phyloP scores from a whole-genome alignment of 805 yeast genomes.

The Pichia membranifaciens region DNA sequence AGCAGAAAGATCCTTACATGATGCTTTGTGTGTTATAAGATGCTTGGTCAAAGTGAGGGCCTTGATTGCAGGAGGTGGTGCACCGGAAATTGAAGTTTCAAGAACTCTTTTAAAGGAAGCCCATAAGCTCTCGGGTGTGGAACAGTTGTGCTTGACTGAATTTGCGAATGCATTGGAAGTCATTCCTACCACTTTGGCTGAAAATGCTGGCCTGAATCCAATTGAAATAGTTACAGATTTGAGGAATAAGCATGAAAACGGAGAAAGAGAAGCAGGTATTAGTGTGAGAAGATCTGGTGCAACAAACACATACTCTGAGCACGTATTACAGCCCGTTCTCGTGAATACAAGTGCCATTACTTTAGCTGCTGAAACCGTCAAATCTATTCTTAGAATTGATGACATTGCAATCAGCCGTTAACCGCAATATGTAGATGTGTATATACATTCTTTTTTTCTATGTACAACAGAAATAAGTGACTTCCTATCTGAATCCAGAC shows the following conservation, averaged over 20 bases:
- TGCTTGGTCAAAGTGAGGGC: constrained; percentile 85
- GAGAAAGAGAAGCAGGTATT: constrained; percentile 92
- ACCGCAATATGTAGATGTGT: not conserved
- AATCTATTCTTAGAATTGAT: constrained; percentile 91
- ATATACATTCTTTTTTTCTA: too few species aligned
- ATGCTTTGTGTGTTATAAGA: constrained; percentile 89
- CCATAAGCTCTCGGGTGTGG: constrained; percentile 70
- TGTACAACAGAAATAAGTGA: too few species aligned
- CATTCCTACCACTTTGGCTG: constrained; percentile 90
- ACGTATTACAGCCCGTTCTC: constrained; percentile 92
- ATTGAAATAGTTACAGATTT: constrained; percentile 88
- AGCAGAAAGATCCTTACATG: constrained; percentile 95
- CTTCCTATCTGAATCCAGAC: too few species aligned
- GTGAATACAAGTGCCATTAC: constrained; percentile 93
- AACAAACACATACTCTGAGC: constrained; percentile 84
- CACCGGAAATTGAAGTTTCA: constrained; percentile 90
- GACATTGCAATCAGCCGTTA: constrained; percentile 91
- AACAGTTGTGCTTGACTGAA: constrained; percentile 86
- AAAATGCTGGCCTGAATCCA: constrained; percentile 90
- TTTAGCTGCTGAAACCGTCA: constrained; percentile 93
- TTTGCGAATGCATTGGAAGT: constrained; percentile 89
- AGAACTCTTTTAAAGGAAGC: constrained; percentile 69
- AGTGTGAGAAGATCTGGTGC: constrained; percentile 93
- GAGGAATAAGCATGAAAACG: constrained; percentile 84
- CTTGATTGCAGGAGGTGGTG: constrained; percentile 97